phyloP scores from a whole-genome alignment of 2,329 filamentous ascomycete genomes.

The Exophiala xenobiotica region DNA sequence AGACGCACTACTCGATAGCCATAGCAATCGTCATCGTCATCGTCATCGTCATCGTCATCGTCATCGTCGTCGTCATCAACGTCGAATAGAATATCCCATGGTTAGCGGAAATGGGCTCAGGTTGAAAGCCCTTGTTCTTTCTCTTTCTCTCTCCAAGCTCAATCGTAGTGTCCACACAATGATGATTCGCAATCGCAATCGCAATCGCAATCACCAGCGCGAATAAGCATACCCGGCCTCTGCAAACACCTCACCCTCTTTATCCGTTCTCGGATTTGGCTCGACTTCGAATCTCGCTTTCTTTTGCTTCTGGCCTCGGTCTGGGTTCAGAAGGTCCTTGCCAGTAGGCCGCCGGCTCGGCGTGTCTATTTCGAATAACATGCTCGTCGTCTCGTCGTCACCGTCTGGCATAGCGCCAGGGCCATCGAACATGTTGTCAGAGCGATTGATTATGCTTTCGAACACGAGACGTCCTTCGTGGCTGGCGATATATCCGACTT shows the following conservation, averaged over 20 bases:
- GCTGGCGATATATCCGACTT: slow-evolving; percentile 13
- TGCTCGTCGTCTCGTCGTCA: neutral
- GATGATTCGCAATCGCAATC: too few species aligned
- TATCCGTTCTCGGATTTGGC: neutral
- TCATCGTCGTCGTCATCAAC: too few species aligned
- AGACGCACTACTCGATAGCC: too few species aligned
- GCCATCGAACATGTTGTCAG: neutral
- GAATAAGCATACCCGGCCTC: neutral
- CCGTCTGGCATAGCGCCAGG: neutral
- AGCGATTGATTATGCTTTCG: slow-evolving; percentile 11
- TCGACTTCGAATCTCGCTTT: neutral
- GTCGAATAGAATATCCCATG: too few species aligned
- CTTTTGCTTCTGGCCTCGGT: neutral
- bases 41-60: too few species aligned
- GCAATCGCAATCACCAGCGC: too few species aligned
- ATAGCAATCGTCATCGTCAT: too few species aligned
- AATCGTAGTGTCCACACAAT: too few species aligned
- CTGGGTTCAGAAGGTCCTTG: neutral
- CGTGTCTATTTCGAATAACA: slow-evolving; percentile 1
- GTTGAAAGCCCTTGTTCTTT: too few species aligned
- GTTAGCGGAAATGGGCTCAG: too few species aligned
- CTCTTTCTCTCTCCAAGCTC: too few species aligned
- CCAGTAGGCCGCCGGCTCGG: neutral
- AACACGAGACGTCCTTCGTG: slow-evolving; percentile 10
- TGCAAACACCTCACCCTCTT: neutral